Evolutionary conservation across 345 rosid species (phyloP).

Genomic region (Barbarea vulgaris): DNA sequence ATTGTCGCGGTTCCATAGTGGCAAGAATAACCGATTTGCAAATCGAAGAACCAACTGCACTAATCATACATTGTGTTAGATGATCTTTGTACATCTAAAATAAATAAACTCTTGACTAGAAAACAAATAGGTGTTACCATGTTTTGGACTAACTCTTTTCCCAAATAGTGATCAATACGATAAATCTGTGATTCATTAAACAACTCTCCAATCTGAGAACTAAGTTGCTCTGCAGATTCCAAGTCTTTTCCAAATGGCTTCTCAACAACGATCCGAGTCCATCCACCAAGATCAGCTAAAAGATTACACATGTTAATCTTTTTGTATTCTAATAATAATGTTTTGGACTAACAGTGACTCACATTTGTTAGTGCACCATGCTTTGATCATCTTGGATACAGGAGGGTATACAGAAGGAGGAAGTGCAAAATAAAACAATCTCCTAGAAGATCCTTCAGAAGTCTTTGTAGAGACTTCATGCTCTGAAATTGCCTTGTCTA

Average conservation of each 20-base stretch:
- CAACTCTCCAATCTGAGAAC: slow-evolving; percentile 84
- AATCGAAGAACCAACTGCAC: slow-evolving; percentile 93
- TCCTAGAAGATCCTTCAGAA: slow-evolving; percentile 75
- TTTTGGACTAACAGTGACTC: slow-evolving; percentile 38
- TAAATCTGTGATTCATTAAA: slow-evolving; percentile 91
- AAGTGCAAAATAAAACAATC: slow-evolving; percentile 92
- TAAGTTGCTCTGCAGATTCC: slow-evolving; percentile 81
- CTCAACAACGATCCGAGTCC: slow-evolving; percentile 96
- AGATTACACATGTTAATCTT: slow-evolving; percentile 10
- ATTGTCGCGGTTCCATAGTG: slow-evolving; percentile 99
- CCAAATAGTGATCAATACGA: slow-evolving; percentile 94
- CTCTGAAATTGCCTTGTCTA: slow-evolving; percentile 73
- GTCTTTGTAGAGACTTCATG: slow-evolving; percentile 72
- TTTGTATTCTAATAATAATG: neutral
- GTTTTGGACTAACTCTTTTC: slow-evolving; percentile 98
- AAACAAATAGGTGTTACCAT: slow-evolving; percentile 55
- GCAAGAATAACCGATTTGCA: slow-evolving; percentile 92
- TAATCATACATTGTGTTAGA: slow-evolving; percentile 30
- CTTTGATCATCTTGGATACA: slow-evolving; percentile 87
- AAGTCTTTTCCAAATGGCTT: slow-evolving; percentile 95
- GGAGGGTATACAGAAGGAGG: slow-evolving; percentile 96
- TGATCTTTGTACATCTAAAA: slow-evolving; percentile 23
- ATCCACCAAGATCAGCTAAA: slow-evolving; percentile 88
- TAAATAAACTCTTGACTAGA: slow-evolving; percentile 11
- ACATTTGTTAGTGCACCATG: slow-evolving; percentile 89